Evolutionary conservation across 2,329 filamentous ascomycete species (phyloP), one percentile per base, ranked within the genome.

Genomic region (Fusarium odoratissimum): DNA sequence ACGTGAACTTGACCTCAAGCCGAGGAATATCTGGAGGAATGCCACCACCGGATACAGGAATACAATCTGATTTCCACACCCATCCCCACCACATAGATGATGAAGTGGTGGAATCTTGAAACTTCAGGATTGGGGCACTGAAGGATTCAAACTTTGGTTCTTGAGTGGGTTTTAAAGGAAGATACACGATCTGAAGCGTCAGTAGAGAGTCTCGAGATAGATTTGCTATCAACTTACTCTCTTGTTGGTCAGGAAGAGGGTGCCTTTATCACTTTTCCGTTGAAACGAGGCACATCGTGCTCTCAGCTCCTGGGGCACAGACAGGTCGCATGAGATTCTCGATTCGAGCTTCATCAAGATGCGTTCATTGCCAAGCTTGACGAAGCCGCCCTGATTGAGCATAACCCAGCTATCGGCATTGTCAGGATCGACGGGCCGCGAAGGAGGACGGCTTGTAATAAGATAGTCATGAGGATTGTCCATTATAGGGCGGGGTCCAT

Each of bases 41-140:
- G 55, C 94, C 93, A 41, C 96, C 96, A 40, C 93, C 93, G 2
- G 92, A 85, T 30, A 97, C 93, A 4, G 95, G 94, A 76, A 92
- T 92, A 65, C 97, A 90, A 48, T 92, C 84, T 30, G 93, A 92
- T 62, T 91, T 91, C 95, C 95, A 98, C 73, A 93, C 92, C 86
- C 97, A 98, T 25, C 95, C 95, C 81, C 97, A 97, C 86, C 95
- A 97, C 38, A 95, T 95, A 6, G 95, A 93, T 37, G 92, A 91
- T 14, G 81, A 82, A 68, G 97, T 93, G 78, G 93, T 93, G 11
- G 93, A 93, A 82, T 98, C 95, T 82, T 93, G 90, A 48, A 97
- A 89, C 80, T 95, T 95, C 72, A 97, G 88, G 68, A 98, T 92
- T 44, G 95, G 95, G 1, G 92, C 91, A 45, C 94, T 94, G 83